phyloP scores from a whole-genome alignment of 768 basidiomycete species.

The Rhizopogon vinicolor region DNA sequence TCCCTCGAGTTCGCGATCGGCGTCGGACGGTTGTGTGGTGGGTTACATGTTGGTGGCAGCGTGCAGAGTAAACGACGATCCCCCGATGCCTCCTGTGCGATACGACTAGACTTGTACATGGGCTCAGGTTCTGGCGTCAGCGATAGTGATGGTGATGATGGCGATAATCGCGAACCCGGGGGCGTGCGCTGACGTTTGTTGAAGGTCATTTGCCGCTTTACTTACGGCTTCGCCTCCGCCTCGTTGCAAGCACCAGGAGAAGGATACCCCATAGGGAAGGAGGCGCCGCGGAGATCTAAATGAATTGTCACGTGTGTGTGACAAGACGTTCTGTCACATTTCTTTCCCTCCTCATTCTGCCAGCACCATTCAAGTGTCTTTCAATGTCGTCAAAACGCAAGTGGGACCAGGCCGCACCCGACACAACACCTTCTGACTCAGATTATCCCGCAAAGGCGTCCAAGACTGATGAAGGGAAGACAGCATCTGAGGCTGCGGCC shows the following conservation, averaged over 20 bases:
- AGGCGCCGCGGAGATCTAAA: slow-evolving; percentile 17
- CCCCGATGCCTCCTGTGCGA: slow-evolving; percentile 15
- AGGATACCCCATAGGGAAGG: slow-evolving; percentile 2
- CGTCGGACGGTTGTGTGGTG: slow-evolving; percentile 49
- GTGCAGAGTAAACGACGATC: slow-evolving; percentile 57
- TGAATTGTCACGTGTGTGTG: not conserved
- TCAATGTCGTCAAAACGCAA: slow-evolving; percentile 72
- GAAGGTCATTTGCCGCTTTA: slow-evolving; percentile 15
- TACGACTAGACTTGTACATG: slow-evolving; percentile 30
- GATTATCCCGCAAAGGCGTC: slow-evolving; percentile 38
- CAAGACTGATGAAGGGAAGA: slow-evolving; percentile 46
- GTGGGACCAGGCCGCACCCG: slow-evolving; percentile 68
- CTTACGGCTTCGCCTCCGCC: slow-evolving; percentile 3
- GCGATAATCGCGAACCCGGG: slow-evolving; percentile 19
- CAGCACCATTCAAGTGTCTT: not conserved
- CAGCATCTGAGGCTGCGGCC: slow-evolving; percentile 56
- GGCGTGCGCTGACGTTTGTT: slow-evolving; percentile 28
- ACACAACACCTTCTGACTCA: slow-evolving; percentile 37
- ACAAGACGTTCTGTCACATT: slow-evolving; percentile 7
- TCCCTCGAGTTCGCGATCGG: slow-evolving; percentile 61
- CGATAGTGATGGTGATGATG: slow-evolving; percentile 27
- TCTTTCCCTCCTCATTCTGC: slow-evolving; percentile 1
- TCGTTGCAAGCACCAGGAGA: slow-evolving; percentile 4
- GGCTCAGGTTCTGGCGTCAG: slow-evolving; percentile 22
- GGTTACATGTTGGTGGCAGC: slow-evolving; percentile 80